A percentile compares a stretch with the other conserved stretches of the same genome.
Conservation (phyloP, 2,329 filamentous ascomycete genomes). For the Pyricularia sp. region DNA sequence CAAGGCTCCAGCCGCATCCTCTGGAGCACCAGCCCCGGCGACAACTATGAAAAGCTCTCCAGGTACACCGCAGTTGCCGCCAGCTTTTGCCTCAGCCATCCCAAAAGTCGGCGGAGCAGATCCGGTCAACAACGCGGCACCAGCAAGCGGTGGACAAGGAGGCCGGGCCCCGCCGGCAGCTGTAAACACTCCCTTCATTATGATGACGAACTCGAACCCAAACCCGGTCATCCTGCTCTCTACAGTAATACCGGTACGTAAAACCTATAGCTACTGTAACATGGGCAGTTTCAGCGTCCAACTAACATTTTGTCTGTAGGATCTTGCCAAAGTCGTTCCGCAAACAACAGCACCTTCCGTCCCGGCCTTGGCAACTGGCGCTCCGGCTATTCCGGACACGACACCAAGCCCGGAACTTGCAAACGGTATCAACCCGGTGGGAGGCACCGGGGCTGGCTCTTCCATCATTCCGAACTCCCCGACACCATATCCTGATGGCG, state of each 20-base stretch:
- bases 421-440: neutral
- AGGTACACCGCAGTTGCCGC: neutral
- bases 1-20: neutral
- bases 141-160: neutral
- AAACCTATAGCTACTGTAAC: neutral
- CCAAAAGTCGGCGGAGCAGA: neutral
- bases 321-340: neutral
- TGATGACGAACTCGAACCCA: neutral
- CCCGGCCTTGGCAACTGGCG: neutral
- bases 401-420: neutral
- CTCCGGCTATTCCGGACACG: neutral
- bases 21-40: neutral
- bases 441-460: neutral
- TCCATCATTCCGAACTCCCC: neutral
- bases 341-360: neutral
- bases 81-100: neutral
- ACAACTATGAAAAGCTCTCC: neutral
- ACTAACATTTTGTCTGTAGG: neutral
- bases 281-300: too few species aligned
- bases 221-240: neutral
- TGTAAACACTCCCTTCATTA: neutral
- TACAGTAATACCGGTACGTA: neutral
- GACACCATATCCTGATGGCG: neutral
- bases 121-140: neutral
- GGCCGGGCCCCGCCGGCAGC: neutral